Evolutionary conservation across 352 stramenopile species (phyloP).

Genomic region (Pythium sukuiense): DNA sequence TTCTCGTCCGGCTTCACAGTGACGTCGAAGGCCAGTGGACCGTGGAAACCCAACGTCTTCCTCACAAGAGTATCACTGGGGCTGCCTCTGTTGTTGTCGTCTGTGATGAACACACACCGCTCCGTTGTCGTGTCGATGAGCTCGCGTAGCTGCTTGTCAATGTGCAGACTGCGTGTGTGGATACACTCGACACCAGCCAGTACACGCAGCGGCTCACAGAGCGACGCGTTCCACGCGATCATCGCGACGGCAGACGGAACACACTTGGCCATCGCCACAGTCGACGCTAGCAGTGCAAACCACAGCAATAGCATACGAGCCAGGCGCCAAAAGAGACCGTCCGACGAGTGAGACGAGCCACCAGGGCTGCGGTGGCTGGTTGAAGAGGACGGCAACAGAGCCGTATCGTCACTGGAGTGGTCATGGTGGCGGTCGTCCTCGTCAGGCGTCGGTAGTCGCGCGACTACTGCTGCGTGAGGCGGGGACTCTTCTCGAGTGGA

Average conservation of each 20-base stretch:
- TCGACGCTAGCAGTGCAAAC: conserved; percentile 23
- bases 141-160: conserved; percentile 30
- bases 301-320: conserved; percentile 14
- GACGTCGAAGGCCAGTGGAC: conserved; percentile 57
- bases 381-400: conserved; percentile 19
- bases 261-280: conserved; percentile 32
- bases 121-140: conserved; percentile 56
- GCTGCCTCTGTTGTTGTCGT: conserved; percentile 12
- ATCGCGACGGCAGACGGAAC: conserved; percentile 51
- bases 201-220: conserved; percentile 48
- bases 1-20: conserved; percentile 34
- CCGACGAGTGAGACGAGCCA: background rate
- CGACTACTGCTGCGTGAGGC: background rate
- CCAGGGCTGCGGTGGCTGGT: background rate
- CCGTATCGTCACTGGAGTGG: conserved; percentile 5
- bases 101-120: conserved; percentile 35
- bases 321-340: conserved; percentile 6
- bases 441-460: background rate
- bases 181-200: conserved; percentile 34
- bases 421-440: conserved; percentile 1
- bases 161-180: conserved; percentile 8
- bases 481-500: background rate
- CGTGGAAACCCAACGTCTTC: conserved; percentile 47
- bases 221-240: conserved; percentile 53
- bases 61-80: conserved; percentile 38